Evolutionary conservation across 2,329 filamentous ascomycete species (phyloP).

Genomic region (Neofusicoccum sp.): DNA sequence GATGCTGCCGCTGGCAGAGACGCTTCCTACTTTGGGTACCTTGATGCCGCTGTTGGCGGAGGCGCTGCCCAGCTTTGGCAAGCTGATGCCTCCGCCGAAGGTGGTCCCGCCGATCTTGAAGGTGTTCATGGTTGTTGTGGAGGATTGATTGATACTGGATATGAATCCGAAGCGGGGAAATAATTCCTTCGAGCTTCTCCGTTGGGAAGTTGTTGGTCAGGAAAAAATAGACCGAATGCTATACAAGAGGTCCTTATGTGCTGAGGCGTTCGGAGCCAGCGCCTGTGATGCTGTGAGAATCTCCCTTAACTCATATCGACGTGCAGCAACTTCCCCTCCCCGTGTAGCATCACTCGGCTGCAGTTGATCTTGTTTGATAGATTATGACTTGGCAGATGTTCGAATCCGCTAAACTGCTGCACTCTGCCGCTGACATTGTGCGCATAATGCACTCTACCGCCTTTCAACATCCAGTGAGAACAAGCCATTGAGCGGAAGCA

Average conservation of each 20-base stretch:
- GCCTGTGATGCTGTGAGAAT: background rate
- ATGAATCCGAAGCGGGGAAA: too few species aligned
- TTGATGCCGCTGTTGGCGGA: background rate
- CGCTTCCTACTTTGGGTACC: background rate
- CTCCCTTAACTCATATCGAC: background rate
- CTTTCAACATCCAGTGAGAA: background rate
- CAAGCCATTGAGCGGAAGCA: background rate
- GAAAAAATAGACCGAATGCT: background rate
- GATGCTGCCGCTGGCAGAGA: conserved; percentile 1
- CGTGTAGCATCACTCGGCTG: background rate
- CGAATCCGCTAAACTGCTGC: background rate
- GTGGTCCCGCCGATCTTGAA: background rate
- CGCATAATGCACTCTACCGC: background rate
- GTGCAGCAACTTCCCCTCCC: conserved; percentile 6
- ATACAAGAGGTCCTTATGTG: background rate
- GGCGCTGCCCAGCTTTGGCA: background rate
- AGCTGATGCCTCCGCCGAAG: background rate
- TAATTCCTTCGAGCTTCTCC: too few species aligned
- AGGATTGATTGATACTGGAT: background rate
- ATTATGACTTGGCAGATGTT: too few species aligned
- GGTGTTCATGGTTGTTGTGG: background rate
- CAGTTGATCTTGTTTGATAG: background rate
- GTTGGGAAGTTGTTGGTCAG: background rate
- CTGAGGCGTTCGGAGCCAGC: background rate
- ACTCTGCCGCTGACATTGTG: background rate